Evolutionary conservation across 2,329 filamentous ascomycete species (phyloP), one percentile per base, ranked within the genome.

Genomic region (Phyllosticta citriasiana): DNA sequence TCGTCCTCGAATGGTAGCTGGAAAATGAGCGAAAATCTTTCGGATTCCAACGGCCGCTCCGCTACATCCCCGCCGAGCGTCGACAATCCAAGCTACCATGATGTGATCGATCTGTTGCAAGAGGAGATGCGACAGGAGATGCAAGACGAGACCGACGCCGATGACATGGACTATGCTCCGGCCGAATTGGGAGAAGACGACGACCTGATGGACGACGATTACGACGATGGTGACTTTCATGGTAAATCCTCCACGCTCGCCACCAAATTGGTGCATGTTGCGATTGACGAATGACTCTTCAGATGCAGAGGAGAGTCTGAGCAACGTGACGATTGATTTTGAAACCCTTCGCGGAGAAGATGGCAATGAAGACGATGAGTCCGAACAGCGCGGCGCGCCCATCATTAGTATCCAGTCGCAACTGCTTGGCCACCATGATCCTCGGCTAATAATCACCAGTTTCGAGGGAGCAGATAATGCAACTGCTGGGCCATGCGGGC

Each of bases 161-260:
- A 82, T 72, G 79, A 80, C 70, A 79, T 80, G 75, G 79, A 81
- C 64, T 79, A 77, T 70, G 73, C 79, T 66, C 73, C 76, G 27
- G 72, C 51, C 27, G 59, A 57, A 55, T 57, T 76, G 54, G 69
- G 74, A 61, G 75, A 76, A 62, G 71, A 71, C 14, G 73, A 67
- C 57, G 73, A 76, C 25, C 68, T 72, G 16, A 71, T 71, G 10
- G 74, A 77, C 8, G 72, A 74, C n/a, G 73, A 70, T 8, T 68
- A 74, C 53, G 69, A 71, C 2, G 70, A 72, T 22, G 62, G 67
- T 2, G 70, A 70, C 35, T 75, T 72, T 55, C 71, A 74, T 53
- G 73, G 73, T 75, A 66, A 24, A 50, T 19, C 50, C 40, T 53
- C 40, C n/a, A 30, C 30, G 12, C 27, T 57, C 50, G 53, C 30